These are phyloP conservation scores for Rhizophlyctis rosea DNA, from an alignment of 192 early-diverging fungal species.

Conservation along the genomic window DNA sequence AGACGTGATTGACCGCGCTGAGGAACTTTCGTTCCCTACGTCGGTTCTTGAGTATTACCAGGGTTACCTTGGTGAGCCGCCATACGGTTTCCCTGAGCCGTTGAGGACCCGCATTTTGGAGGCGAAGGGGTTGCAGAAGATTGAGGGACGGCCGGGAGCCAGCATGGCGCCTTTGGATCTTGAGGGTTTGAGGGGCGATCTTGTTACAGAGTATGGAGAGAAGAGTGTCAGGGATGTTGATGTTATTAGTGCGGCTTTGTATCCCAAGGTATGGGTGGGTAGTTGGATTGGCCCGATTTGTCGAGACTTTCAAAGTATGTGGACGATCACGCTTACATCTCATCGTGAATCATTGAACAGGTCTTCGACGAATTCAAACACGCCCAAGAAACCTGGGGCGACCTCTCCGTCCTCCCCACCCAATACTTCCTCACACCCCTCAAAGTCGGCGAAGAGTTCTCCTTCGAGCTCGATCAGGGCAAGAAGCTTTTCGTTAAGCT, in stretches of 20 bases:
- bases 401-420: slow-evolving; percentile 86
- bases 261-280: slow-evolving; percentile 79
- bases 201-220: slow-evolving; percentile 79
- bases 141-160: slow-evolving; percentile 84
- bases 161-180: slow-evolving; percentile 79
- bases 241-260: slow-evolving; percentile 83
- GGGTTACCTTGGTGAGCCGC: slow-evolving; percentile 90
- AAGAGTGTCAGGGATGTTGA: slow-evolving; percentile 45
- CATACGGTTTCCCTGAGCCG: slow-evolving; percentile 92
- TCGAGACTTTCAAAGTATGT: no score
- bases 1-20: slow-evolving; percentile 73
- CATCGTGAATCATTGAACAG: no score
- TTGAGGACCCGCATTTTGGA: slow-evolving; percentile 76
- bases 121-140: slow-evolving; percentile 58
- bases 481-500: slow-evolving; percentile 88
- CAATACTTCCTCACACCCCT: slow-evolving; percentile 86
- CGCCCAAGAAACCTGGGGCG: slow-evolving; percentile 74
- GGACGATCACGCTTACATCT: no score
- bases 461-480: slow-evolving; percentile 80
- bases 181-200: slow-evolving; percentile 60
- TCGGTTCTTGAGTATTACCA: slow-evolving; percentile 97
- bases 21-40: slow-evolving; percentile 85
- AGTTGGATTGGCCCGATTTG: no score
- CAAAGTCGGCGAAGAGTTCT: slow-evolving; percentile 85
- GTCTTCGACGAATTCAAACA: slow-evolving; percentile 80